phyloP scores from a whole-genome alignment of 352 stramenopile species.

The Peronosclerospora sorghi region DNA sequence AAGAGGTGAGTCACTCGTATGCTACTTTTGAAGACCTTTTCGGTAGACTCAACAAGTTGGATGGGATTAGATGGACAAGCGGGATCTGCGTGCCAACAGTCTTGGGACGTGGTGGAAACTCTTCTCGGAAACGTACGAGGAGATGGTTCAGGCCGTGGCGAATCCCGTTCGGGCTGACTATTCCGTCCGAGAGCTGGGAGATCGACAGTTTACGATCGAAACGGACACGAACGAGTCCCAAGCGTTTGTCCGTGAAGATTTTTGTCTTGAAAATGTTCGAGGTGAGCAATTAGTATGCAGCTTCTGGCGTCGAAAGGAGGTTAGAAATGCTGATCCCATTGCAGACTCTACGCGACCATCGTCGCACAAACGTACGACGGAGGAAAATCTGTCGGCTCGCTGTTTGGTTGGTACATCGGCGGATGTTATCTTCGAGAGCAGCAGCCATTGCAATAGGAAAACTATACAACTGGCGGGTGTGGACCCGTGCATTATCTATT shows the following conservation, averaged over 20 bases:
- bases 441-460: constrained; percentile 13
- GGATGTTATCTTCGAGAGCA: no score
- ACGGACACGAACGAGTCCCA: constrained; percentile 3
- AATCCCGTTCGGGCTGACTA: constrained; percentile 51
- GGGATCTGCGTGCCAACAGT: constrained; percentile 39
- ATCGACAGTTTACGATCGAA: constrained; percentile 9
- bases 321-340: constrained; percentile 18
- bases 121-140: constrained; percentile 61
- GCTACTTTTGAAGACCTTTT: no score
- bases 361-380: neutral
- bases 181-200: constrained; percentile 39
- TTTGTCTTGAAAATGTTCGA: constrained; percentile 40
- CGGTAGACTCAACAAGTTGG: no score
- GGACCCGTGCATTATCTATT: constrained; percentile 55
- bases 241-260: constrained; percentile 42
- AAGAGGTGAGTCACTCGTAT: constrained; percentile 45
- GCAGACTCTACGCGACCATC: constrained; percentile 1
- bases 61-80: constrained; percentile 37
- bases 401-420: no score
- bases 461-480: neutral
- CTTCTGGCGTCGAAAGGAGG: constrained; percentile 38
- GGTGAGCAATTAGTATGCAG: constrained; percentile 53
- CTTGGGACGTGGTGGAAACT: constrained; percentile 57
- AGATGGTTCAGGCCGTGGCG: constrained; percentile 62
- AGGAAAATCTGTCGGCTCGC: no score